A percentile compares a stretch with the other conserved stretches of the same genome.
Conservation (phyloP, 371 early-diverging fungal species). For the Mucor piriformis region DNA sequence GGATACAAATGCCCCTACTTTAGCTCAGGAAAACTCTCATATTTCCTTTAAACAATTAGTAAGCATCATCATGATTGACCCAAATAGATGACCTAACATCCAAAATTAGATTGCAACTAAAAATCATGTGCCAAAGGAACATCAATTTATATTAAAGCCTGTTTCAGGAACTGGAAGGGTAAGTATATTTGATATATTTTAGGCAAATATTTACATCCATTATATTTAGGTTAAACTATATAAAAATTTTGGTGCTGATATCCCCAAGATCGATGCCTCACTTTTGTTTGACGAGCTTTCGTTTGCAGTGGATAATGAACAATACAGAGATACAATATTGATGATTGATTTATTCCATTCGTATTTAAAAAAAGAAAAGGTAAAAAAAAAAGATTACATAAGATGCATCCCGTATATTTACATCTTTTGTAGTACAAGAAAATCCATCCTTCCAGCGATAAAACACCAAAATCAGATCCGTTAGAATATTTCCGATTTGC, state of each 20-base stretch:
- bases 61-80: slow-evolving; percentile 4
- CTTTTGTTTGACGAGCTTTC: slow-evolving; percentile 91
- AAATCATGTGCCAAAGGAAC: slow-evolving; percentile 50
- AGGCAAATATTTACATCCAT: not conserved
- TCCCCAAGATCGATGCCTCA: slow-evolving; percentile 69
- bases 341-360: slow-evolving; percentile 85
- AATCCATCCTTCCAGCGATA: slow-evolving; percentile 75
- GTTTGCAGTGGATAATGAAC: slow-evolving; percentile 88
- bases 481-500: slow-evolving; percentile 89
- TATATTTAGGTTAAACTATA: slow-evolving; percentile 55
- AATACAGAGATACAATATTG: slow-evolving; percentile 81
- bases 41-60: slow-evolving; percentile 60
- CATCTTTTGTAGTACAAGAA: slow-evolving; percentile 69
- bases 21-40: slow-evolving; percentile 65
- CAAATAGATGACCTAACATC: too few relatives aligned
- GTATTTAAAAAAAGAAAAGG: slow-evolving; percentile 56
- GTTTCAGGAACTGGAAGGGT: slow-evolving; percentile 93
- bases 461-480: slow-evolving; percentile 83
- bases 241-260: slow-evolving; percentile 66
- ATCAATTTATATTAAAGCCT: slow-evolving; percentile 90
- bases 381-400: slow-evolving; percentile 1
- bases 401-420: not conserved
- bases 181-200: not conserved
- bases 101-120: slow-evolving; percentile 74
- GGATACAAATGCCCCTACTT: slow-evolving; percentile 78